These are phyloP conservation scores for Aureobasidium sp. DNA, from an alignment of 2,329 filamentous ascomycete species.

Conservation along the genomic window DNA sequence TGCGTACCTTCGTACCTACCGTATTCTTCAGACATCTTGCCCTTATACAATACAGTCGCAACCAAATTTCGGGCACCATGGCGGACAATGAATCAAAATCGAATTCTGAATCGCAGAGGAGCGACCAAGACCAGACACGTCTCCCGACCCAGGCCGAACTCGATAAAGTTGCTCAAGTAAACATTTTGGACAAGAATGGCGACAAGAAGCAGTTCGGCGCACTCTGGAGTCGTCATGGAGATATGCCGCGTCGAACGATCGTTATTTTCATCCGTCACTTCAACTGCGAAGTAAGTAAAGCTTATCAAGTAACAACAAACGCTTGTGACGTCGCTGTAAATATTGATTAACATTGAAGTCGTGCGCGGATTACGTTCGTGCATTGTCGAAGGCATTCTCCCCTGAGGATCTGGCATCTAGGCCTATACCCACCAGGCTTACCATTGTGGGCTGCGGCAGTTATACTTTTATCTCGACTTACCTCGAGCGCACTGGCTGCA, in stretches of 20 bases:
- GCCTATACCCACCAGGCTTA: slow-evolving; percentile 20
- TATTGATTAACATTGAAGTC: slow-evolving; percentile 14
- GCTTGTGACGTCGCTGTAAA: not conserved
- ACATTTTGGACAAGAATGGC: not conserved
- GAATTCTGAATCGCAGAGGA: not conserved
- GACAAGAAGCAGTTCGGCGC: not conserved
- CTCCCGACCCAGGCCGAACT: slow-evolving; percentile 3
- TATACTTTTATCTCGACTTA: slow-evolving; percentile 24
- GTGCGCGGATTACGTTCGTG: slow-evolving; percentile 27
- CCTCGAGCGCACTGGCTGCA: slow-evolving; percentile 20
- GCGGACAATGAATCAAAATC: not conserved
- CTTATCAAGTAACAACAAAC: not conserved
- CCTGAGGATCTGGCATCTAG: slow-evolving; percentile 16
- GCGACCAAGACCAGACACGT: not conserved
- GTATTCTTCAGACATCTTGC: not conserved
- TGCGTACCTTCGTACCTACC: not conserved
- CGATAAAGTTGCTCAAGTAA: not conserved
- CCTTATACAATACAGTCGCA: too few relatives aligned
- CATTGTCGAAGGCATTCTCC: slow-evolving; percentile 19
- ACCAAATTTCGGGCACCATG: not conserved
- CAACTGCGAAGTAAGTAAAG: slow-evolving; percentile 27
- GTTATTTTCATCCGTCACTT: slow-evolving; percentile 33
- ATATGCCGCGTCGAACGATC: slow-evolving; percentile 17
- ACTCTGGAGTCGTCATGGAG: not conserved
- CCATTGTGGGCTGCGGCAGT: slow-evolving; percentile 28